Conservation (phyloP, 345 rosid species). For the Gossypium raimondii region DNA sequence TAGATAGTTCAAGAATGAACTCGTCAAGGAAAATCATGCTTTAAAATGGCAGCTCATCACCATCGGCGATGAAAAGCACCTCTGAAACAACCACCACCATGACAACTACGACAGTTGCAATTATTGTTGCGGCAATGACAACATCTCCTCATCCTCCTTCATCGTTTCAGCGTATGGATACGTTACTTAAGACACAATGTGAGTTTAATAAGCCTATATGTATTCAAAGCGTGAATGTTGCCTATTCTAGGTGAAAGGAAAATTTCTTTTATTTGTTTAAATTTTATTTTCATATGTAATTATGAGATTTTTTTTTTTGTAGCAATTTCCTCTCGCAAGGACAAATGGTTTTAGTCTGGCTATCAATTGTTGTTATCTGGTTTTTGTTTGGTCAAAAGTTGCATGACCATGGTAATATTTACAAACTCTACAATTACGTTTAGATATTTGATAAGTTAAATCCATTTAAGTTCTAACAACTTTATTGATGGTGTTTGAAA, state of each 20-base stretch:
- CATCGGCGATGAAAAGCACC: slow-evolving; percentile 35
- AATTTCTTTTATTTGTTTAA: not conserved
- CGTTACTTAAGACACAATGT: slow-evolving; percentile 63
- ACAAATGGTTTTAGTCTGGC: not conserved
- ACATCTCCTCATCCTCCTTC: slow-evolving; percentile 16
- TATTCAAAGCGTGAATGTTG: slow-evolving; percentile 92
- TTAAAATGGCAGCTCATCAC: slow-evolving; percentile 56
- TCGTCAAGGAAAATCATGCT: not conserved
- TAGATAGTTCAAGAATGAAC: no score
- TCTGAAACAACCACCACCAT: slow-evolving; percentile 15
- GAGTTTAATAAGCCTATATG: slow-evolving; percentile 97
- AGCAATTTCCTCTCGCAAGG: not conserved
- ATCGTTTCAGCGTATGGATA: slow-evolving; percentile 26
- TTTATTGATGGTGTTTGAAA: no score
- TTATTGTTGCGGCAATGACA: not conserved
- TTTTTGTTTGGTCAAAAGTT: no score
- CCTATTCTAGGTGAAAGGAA: slow-evolving; percentile 68
- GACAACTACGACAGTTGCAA: not conserved
- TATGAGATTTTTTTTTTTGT: not conserved
- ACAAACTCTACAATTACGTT: no score
- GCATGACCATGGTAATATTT: no score
- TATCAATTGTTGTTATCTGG: no score
- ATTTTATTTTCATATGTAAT: no score
- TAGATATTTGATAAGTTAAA: no score
- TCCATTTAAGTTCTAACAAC: no score